Conservation (phyloP, 2,329 filamentous ascomycete species). For the Colletotrichum sublineola region DNA sequence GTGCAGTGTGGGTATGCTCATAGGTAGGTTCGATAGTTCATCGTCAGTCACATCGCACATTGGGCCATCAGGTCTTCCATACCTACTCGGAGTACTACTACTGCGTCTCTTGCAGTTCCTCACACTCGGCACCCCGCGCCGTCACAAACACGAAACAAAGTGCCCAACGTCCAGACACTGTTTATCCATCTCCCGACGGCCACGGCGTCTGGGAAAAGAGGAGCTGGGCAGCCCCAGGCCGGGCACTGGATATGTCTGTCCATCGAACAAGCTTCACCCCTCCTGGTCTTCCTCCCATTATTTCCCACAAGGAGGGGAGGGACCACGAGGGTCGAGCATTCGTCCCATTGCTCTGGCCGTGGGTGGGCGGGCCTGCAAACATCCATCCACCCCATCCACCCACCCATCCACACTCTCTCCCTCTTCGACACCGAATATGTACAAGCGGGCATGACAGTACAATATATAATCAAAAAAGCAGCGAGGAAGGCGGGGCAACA, state of each 20-base stretch:
- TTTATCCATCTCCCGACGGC: too few relatives aligned
- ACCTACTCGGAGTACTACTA: too few relatives aligned
- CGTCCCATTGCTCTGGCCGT: background rate
- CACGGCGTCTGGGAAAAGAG: constrained; percentile 1
- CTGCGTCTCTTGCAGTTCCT: too few relatives aligned
- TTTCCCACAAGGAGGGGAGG: background rate
- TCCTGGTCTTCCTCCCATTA: background rate
- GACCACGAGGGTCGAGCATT: constrained; percentile 10
- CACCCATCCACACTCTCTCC: background rate
- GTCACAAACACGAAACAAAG: background rate
- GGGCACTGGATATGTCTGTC: constrained; percentile 1
- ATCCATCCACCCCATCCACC: background rate
- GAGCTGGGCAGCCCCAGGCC: background rate
- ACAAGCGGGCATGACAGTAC: too few relatives aligned
- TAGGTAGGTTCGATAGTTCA: background rate
- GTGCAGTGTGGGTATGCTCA: too few relatives aligned
- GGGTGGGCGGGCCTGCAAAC: background rate
- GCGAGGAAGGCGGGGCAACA: background rate
- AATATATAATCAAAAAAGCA: background rate
- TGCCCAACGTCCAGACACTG: too few relatives aligned
- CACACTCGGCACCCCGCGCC: too few relatives aligned
- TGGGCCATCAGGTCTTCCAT: background rate
- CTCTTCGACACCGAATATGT: background rate
- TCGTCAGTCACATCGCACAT: background rate
- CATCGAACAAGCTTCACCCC: constrained; percentile 13